phyloP scores from a whole-genome alignment of 441 rosid species.

The Syzygium malaccense region DNA sequence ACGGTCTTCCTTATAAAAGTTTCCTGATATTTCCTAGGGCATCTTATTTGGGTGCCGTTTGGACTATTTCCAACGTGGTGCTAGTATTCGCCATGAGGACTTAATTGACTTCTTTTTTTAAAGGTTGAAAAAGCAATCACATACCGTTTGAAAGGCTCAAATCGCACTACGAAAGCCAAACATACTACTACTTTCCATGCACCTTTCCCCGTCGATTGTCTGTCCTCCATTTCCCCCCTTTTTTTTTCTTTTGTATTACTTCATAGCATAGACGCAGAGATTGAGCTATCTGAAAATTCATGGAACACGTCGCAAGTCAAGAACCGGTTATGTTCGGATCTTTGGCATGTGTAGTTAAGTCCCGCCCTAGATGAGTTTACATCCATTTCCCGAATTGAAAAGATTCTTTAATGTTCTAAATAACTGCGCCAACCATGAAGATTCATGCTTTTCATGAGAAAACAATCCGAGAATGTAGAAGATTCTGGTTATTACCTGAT shows the following conservation, averaged over 20 bases:
- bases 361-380: background rate
- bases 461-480: background rate
- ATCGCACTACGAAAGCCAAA: background rate
- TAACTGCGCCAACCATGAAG: background rate
- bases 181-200: background rate
- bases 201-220: background rate
- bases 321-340: background rate
- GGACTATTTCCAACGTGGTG: background rate
- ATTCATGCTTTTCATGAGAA: background rate
- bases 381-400: background rate
- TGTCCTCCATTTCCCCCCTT: background rate
- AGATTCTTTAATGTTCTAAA: background rate
- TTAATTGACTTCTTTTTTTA: background rate
- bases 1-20: background rate
- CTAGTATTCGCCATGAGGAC: background rate
- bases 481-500: background rate
- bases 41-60: background rate
- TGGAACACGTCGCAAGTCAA: background rate
- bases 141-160: background rate
- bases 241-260: no score
- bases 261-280: background rate
- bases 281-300: background rate
- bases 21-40: background rate
- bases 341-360: background rate
- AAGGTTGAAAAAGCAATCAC: background rate